These are phyloP conservation scores for Neopestalotiopsis clavispora DNA, from an alignment of 2,329 filamentous ascomycete genomes.

Conservation along the genomic window DNA sequence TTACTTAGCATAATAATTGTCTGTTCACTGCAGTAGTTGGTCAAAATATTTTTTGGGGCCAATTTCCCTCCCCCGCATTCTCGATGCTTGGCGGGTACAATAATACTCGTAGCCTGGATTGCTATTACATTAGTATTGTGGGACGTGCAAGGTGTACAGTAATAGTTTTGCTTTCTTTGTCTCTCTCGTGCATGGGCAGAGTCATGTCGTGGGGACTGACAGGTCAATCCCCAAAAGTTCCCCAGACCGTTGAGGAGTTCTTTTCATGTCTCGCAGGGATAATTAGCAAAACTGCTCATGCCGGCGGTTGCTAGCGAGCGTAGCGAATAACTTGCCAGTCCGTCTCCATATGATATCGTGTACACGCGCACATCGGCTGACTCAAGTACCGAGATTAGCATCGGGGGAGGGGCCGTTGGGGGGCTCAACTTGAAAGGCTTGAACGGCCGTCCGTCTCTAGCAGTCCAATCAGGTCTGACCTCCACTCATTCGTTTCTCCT, in stretches of 20 bases:
- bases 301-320: background rate
- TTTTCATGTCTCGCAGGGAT: background rate
- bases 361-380: background rate
- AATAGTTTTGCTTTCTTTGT: background rate
- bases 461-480: background rate
- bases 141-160: background rate
- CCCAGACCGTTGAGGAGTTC: background rate
- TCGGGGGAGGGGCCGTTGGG: background rate
- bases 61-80: background rate
- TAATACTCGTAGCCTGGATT: background rate
- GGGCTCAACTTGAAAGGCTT: background rate
- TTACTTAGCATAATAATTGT: background rate
- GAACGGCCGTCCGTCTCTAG: background rate
- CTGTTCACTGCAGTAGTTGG: background rate
- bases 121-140: background rate
- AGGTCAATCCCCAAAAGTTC: background rate
- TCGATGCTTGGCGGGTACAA: background rate
- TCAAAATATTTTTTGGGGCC: background rate
- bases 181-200: background rate
- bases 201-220: background rate
- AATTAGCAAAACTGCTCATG: background rate
- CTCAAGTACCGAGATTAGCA: slow-evolving; percentile 2
- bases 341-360: background rate
- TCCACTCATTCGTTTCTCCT: background rate
- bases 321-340: background rate